phyloP scores from a whole-genome alignment of 805 yeast genomes.

The Saccharomycopsis sp. region DNA sequence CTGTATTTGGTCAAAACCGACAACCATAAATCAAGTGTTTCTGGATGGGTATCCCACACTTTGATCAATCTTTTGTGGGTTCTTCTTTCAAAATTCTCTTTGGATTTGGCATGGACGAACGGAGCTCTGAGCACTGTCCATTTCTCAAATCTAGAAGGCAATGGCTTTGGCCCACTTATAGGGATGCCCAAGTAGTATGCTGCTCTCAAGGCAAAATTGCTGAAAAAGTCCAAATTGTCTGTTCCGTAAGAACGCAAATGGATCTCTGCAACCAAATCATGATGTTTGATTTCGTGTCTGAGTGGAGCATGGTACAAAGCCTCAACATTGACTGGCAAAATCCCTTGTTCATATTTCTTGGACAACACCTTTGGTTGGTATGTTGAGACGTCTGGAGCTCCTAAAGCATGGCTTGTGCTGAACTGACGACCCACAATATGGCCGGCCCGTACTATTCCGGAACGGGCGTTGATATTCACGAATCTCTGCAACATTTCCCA shows the following conservation, averaged over 20 bases:
- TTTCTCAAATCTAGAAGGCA: conserved; percentile 67
- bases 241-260: conserved; percentile 66
- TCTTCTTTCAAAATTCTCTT: conserved; percentile 87
- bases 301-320: conserved; percentile 77
- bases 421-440: not conserved
- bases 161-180: conserved; percentile 61
- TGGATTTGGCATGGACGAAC: conserved; percentile 88
- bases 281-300: conserved; percentile 57
- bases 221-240: conserved; percentile 62
- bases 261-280: conserved; percentile 72
- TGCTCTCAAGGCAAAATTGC: conserved; percentile 83
- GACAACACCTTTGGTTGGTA: conserved; percentile 35
- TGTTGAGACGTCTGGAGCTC: conserved; percentile 4
- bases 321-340: conserved; percentile 80
- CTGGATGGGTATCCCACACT: conserved; percentile 82
- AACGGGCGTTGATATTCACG: not conserved
- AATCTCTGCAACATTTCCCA: not conserved
- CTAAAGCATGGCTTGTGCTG: not conserved
- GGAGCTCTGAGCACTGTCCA: conserved; percentile 95
- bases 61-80: conserved; percentile 70
- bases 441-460: not conserved
- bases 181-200: conserved; percentile 91
- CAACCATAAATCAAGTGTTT: conserved; percentile 74
- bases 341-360: conserved; percentile 36
- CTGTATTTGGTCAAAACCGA: conserved; percentile 72